Percentiles rank a stretch among this genome's conserved stretches.
These are phyloP conservation scores for Mucor irregularis DNA, from an alignment of 371 early-diverging fungal genomes.

Conservation along the genomic window DNA sequence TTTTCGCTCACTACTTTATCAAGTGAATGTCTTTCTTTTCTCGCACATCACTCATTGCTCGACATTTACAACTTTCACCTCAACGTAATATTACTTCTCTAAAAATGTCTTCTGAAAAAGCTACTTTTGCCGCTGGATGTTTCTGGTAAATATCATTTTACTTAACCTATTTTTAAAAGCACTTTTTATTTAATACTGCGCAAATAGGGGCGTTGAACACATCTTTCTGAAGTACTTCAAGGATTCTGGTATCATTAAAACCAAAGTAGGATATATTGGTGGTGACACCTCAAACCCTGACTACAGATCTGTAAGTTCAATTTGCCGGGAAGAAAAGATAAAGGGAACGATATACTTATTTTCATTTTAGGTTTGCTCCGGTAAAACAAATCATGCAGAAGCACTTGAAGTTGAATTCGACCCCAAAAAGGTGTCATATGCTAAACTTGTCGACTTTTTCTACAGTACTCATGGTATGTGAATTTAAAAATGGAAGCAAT, in stretches of 20 bases:
- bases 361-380: conserved; percentile 67
- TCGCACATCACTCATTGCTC: conserved; percentile 7
- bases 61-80: background rate
- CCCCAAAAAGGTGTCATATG: conserved; percentile 67
- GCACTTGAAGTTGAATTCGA: conserved; percentile 79
- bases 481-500: conserved; percentile 22
- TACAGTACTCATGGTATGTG: conserved; percentile 77
- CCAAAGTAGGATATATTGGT: conserved; percentile 85
- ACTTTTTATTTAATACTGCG: background rate
- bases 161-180: background rate
- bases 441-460: conserved; percentile 76
- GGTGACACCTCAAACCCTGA: conserved; percentile 58
- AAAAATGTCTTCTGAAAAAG: conserved; percentile 26
- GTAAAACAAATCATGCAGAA: conserved; percentile 83
- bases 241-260: conserved; percentile 53
- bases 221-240: conserved; percentile 65
- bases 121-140: conserved; percentile 45
- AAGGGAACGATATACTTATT: too few species aligned
- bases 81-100: background rate
- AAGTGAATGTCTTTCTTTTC: conserved; percentile 6
- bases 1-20: background rate
- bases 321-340: background rate
- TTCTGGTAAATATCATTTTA: conserved; percentile 31
- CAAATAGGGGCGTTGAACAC: conserved; percentile 87
- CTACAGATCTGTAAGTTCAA: conserved; percentile 60